Evolutionary conservation across 371 early-diverging fungal species (phyloP).

Genomic region (Mucor ambiguus): DNA sequence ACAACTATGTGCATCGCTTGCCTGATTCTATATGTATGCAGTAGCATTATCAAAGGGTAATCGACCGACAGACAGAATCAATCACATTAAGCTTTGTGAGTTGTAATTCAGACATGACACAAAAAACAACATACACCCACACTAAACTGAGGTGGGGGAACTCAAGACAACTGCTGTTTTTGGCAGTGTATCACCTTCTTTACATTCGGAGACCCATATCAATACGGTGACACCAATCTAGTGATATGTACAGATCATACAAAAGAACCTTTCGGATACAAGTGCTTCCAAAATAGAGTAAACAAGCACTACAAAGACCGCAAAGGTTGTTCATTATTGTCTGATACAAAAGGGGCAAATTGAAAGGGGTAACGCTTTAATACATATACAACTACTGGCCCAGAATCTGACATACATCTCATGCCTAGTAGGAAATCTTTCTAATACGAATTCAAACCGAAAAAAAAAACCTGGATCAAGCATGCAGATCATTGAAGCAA

Average conservation of each 20-base stretch:
- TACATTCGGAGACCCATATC: neutral
- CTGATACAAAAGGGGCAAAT: neutral
- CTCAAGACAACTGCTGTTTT: neutral
- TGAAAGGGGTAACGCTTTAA: neutral
- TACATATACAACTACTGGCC: too few relatives aligned
- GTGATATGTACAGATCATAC: neutral
- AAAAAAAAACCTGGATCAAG: neutral
- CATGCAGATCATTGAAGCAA: neutral
- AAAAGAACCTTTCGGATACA: neutral
- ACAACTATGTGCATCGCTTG: neutral
- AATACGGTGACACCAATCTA: neutral
- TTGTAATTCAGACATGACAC: neutral
- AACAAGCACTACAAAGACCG: neutral
- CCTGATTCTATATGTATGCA: neutral
- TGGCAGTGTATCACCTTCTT: slow-evolving; percentile 2
- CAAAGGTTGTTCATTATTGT: neutral
- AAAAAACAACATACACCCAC: slow-evolving; percentile 2
- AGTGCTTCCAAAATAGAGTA: neutral
- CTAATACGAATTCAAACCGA: neutral
- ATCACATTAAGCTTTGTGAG: slow-evolving; percentile 4
- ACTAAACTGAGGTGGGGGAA: neutral
- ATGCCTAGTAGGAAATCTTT: neutral
- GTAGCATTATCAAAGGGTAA: neutral
- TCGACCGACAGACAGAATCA: slow-evolving; percentile 1
- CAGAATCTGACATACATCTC: neutral